These are phyloP conservation scores for Epichloe aotearoae DNA, from an alignment of 2,329 filamentous ascomycete species.

Conservation along the genomic window DNA sequence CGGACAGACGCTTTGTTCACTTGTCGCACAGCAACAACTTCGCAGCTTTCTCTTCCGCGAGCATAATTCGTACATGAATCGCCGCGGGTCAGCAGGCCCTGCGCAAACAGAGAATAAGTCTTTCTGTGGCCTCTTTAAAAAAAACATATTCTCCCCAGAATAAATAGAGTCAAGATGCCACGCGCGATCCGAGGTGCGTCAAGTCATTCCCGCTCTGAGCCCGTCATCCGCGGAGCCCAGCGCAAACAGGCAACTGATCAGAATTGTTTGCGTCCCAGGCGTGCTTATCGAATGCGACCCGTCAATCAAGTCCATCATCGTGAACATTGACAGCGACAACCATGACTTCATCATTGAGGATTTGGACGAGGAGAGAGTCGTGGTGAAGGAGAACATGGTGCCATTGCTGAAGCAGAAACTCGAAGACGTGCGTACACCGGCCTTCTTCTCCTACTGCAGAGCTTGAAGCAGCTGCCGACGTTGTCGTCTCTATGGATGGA, in stretches of 20 bases:
- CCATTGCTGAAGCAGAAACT: constrained; percentile 52
- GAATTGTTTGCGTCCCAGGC: constrained; percentile 27
- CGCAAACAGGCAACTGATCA: constrained; percentile 3
- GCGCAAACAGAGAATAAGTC: background rate
- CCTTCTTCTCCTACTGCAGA: background rate
- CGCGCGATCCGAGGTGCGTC: constrained; percentile 41
- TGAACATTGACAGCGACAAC: constrained; percentile 57
- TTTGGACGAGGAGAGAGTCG: constrained; percentile 61
- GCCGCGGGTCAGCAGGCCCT: too few relatives aligned
- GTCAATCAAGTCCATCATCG: constrained; percentile 77
- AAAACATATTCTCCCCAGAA: background rate
- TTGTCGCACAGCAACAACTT: too few relatives aligned
- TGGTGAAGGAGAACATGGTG: constrained; percentile 65
- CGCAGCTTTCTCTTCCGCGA: too few relatives aligned
- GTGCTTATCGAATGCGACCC: constrained; percentile 71
- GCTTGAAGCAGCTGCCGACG: background rate
- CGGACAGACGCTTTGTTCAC: too few relatives aligned
- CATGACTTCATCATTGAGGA: constrained; percentile 71
- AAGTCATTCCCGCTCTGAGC: background rate
- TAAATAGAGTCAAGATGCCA: constrained; percentile 28
- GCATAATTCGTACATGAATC: too few relatives aligned
- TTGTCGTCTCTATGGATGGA: background rate
- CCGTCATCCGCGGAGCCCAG: background rate
- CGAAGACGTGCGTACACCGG: constrained; percentile 42
- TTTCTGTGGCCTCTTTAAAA: too few relatives aligned